Percentiles rank a stretch among this genome's conserved stretches.
These are phyloP conservation scores for Cladosporium austrohemisphaericum DNA, from an alignment of 2,329 filamentous ascomycete species.

Conservation along the genomic window DNA sequence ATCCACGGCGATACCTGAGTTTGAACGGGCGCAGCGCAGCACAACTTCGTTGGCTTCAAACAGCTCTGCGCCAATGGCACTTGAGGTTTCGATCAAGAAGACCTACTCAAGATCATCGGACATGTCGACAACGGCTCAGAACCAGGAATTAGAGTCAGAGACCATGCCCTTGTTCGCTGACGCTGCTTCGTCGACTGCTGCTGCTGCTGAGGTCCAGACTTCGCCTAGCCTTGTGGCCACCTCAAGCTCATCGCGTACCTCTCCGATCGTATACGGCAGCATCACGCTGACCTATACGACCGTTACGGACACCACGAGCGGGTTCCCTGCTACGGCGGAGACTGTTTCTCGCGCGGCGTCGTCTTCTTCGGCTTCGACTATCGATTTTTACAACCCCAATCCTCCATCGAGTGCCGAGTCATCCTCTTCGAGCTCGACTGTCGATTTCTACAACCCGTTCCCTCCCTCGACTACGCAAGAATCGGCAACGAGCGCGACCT, in stretches of 20 bases:
- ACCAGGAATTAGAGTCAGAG: background rate
- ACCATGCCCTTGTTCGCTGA: background rate
- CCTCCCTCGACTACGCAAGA: constrained; percentile 4
- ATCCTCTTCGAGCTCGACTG: background rate
- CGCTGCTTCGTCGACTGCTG: background rate
- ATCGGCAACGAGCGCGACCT: background rate
- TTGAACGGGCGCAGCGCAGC: background rate
- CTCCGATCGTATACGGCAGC: constrained; percentile 5
- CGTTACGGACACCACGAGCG: constrained; percentile 3
- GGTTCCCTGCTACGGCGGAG: constrained; percentile 11
- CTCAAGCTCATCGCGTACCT: background rate
- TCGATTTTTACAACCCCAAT: background rate
- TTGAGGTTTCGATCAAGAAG: constrained; percentile 3
- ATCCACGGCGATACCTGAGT: background rate
- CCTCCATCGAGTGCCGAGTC: background rate
- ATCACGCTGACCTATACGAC: constrained; percentile 10
- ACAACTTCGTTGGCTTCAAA: background rate
- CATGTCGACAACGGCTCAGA: background rate
- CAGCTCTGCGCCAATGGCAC: constrained; percentile 2
- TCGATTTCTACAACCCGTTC: constrained; percentile 13
- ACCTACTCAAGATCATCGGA: constrained; percentile 7
- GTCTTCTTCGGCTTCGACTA: background rate
- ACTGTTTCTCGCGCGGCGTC: background rate
- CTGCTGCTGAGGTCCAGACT: background rate
- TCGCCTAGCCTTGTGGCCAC: background rate